phyloP scores from a whole-genome alignment of 2,329 filamentous ascomycete genomes.

The Hypomyces rosellus region DNA sequence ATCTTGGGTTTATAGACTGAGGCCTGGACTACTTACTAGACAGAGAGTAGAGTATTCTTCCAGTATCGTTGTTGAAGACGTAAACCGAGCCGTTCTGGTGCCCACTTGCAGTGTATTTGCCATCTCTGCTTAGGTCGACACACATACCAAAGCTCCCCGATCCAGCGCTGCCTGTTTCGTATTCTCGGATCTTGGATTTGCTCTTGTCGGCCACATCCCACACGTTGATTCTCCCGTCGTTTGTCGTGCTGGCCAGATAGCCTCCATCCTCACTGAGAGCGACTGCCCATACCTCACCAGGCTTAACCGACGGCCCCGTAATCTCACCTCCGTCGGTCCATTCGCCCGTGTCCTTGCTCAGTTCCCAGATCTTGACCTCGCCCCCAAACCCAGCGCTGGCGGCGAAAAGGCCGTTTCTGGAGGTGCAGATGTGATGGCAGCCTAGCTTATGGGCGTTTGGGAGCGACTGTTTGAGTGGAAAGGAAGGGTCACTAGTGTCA shows the following conservation, averaged over 20 bases:
- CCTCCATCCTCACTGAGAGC: slow-evolving; percentile 77
- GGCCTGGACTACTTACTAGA: slow-evolving; percentile 51
- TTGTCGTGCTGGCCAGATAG: slow-evolving; percentile 79
- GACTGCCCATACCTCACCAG: slow-evolving; percentile 79
- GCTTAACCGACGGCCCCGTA: slow-evolving; percentile 40
- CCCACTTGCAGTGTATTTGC: slow-evolving; percentile 80
- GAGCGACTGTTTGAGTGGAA: slow-evolving; percentile 74
- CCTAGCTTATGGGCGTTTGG: slow-evolving; percentile 77
- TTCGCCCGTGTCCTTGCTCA: slow-evolving; percentile 49
- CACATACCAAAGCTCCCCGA: slow-evolving; percentile 88
- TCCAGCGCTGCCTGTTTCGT: slow-evolving; percentile 64
- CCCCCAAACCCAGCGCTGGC: slow-evolving; percentile 87
- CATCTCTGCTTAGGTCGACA: slow-evolving; percentile 74
- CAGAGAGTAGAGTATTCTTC: slow-evolving; percentile 77
- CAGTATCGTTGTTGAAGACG: slow-evolving; percentile 89
- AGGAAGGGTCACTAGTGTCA: slow-evolving; percentile 63
- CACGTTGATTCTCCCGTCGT: slow-evolving; percentile 82
- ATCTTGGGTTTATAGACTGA: background rate
- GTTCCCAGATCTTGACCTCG: slow-evolving; percentile 76
- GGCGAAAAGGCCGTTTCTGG: slow-evolving; percentile 61
- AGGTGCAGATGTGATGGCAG: slow-evolving; percentile 79
- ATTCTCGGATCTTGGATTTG: slow-evolving; percentile 65
- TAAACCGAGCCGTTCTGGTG: slow-evolving; percentile 91
- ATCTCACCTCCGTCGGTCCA: slow-evolving; percentile 42
- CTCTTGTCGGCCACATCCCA: slow-evolving; percentile 62